Evolutionary conservation across 2,329 filamentous ascomycete species (phyloP), one percentile per base, ranked within the genome.

Genomic region (Penicillium italicum): DNA sequence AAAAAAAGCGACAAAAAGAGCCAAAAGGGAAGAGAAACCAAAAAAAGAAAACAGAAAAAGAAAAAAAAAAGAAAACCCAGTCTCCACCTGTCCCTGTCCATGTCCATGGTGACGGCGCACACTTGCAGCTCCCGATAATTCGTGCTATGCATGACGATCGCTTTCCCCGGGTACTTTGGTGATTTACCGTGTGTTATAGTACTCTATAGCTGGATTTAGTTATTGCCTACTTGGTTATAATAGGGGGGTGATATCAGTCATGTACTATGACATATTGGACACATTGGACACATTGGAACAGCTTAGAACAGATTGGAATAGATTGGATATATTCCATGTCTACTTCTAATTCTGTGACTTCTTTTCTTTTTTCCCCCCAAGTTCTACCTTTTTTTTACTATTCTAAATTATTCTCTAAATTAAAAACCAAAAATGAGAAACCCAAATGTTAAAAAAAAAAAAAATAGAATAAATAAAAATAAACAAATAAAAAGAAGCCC

Each of bases 41-140:
- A n/a, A 14, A 22, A 42, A 30, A 22, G 10, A n/a, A 20, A 8
- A 9, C 16, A 33, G n/a, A 42, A 28, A 28, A 24, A 30, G 22
- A 34, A 36, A 26, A 48, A 22, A 30, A 40, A 50, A 45, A 42
- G 50, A 50, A 18, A 54, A 22, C 44, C 20, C 12, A 34, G 54
- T 37, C 61, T 63, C 60, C 63, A 62, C 62, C 49, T 6, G 62
- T 65, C 61, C 62, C 62, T 66, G 58, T 62, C 63, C 61, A 66
- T 60, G 63, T 61, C 63, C 62, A 61, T 51, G 62, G 65, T 63
- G 58, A 66, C 57, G 59, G 60, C 55, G 53, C 60, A 56, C 62
- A 65, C 62, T 65, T 62, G 62, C 62, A 65, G 62, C 46, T 58
- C 34, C 53, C 50, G 53, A 49, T 61, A 53, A 64, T 62, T 64